Evolutionary conservation across 257 asterid species (phyloP).

Genomic region (Solanum acaule): DNA sequence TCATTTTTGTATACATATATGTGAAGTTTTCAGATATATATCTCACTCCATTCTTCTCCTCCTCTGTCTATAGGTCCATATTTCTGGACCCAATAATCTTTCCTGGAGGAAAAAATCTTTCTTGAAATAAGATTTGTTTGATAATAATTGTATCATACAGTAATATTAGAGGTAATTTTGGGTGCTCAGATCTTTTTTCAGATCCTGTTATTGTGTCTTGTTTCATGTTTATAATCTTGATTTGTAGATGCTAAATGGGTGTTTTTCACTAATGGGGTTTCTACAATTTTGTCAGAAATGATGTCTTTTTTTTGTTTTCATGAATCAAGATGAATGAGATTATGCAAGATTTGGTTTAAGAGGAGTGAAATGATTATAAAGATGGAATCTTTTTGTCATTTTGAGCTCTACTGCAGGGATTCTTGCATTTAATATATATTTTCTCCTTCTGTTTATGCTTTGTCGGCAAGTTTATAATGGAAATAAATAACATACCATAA

Average conservation of each 20-base stretch:
- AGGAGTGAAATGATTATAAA: neutral
- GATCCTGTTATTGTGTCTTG: conserved; percentile 11
- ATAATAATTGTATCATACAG: neutral
- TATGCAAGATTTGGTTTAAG: neutral
- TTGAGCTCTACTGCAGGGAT: neutral
- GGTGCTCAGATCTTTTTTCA: conserved; percentile 8
- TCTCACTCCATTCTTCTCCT: neutral
- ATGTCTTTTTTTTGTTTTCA: neutral
- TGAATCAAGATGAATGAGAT: neutral
- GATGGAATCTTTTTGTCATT: neutral
- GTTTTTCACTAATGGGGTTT: neutral
- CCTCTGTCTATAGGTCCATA: neutral
- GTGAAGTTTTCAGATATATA: neutral
- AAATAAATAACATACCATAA: neutral
- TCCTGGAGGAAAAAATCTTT: neutral
- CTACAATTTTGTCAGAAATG: neutral
- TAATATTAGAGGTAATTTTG: neutral
- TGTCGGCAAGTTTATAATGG: neutral
- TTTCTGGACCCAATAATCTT: neutral
- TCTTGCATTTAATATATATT: neutral
- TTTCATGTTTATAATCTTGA: neutral
- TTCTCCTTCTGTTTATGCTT: neutral
- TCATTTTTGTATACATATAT: neutral
- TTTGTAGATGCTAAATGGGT: neutral
- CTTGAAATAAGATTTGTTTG: neutral